Percentiles rank a stretch among this genome's conserved stretches.
Evolutionary conservation across 2,329 filamentous ascomycete genomes (phyloP).

Genomic region (Paracorniculantispora psalliotae): DNA sequence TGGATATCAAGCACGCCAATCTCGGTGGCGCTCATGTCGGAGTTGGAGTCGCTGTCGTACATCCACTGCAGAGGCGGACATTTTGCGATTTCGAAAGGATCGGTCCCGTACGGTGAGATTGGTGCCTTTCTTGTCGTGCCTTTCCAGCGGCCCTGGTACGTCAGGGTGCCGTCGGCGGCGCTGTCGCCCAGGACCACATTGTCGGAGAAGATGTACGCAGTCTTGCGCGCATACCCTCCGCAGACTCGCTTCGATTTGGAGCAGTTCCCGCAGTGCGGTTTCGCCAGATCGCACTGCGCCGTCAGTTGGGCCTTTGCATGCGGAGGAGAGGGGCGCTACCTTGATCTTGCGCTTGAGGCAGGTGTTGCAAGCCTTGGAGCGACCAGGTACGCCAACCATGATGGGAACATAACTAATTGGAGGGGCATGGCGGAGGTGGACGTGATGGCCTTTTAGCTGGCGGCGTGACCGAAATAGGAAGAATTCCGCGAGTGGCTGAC

Average conservation of each 20-base stretch:
- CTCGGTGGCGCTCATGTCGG: neutral
- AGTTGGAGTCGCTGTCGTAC: neutral
- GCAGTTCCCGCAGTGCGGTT: slow-evolving; percentile 15
- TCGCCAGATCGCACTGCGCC: slow-evolving; percentile 12
- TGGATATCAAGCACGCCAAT: neutral
- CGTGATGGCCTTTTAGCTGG: neutral
- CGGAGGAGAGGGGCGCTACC: neutral
- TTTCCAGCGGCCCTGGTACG: slow-evolving; percentile 10
- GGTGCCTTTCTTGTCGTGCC: neutral
- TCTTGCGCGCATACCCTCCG: slow-evolving; percentile 13
- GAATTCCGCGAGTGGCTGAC: neutral
- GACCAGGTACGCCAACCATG: slow-evolving; percentile 9
- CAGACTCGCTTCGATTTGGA: slow-evolving; percentile 12
- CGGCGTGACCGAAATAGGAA: neutral
- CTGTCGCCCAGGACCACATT: slow-evolving; percentile 1
- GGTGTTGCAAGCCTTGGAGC: slow-evolving; percentile 12
- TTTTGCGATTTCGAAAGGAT: neutral
- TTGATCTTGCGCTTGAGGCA: slow-evolving; percentile 13
- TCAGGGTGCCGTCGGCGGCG: neutral
- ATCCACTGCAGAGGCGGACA: neutral
- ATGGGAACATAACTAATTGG: neutral
- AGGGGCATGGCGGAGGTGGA: neutral
- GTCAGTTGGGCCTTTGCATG: neutral
- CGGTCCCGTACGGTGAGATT: neutral
- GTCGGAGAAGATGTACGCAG: slow-evolving; percentile 14